Percentiles rank a stretch among this genome's conserved stretches.
phyloP scores from a whole-genome alignment of 2,329 filamentous ascomycete genomes.

The Hortaea werneckii region DNA sequence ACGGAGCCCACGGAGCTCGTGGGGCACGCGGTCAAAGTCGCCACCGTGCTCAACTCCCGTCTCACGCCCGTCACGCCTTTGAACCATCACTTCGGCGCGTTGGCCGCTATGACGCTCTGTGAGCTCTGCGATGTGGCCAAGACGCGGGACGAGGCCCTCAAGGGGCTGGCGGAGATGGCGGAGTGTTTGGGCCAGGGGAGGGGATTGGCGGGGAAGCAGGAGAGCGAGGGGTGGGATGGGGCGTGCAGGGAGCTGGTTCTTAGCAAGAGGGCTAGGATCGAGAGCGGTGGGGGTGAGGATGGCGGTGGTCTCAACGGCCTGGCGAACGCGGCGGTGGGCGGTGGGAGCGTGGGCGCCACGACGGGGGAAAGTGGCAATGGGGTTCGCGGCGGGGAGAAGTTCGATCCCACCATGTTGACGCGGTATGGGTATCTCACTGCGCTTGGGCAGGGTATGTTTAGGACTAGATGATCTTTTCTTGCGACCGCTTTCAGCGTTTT shows the following conservation, averaged over 20 bases:
- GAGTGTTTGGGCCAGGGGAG: conserved; percentile 40
- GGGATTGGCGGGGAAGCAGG: conserved; percentile 29
- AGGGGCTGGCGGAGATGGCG: conserved; percentile 46
- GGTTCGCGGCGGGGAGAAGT: conserved; percentile 9
- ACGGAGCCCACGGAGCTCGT: conserved; percentile 49
- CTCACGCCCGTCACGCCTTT: conserved; percentile 50
- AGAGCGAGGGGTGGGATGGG: conserved; percentile 48
- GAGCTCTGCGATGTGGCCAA: conserved; percentile 48
- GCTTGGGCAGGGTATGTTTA: conserved; percentile 27
- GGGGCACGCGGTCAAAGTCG: conserved; percentile 50
- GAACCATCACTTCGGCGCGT: conserved; percentile 55
- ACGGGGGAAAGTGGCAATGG: background rate
- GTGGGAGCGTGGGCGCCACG: conserved; percentile 10
- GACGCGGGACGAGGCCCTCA: conserved; percentile 48
- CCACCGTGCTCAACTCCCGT: conserved; percentile 47
- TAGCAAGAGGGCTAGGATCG: conserved; percentile 32
- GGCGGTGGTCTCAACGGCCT: conserved; percentile 39
- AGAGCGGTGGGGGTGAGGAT: conserved; percentile 26
- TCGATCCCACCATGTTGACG: conserved; percentile 29
- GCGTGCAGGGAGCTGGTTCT: conserved; percentile 44
- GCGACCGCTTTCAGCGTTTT: no score
- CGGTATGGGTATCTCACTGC: conserved; percentile 30
- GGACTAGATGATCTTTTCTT: conserved; percentile 8
- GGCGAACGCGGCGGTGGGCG: conserved; percentile 38
- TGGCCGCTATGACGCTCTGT: conserved; percentile 51